These are phyloP conservation scores for Lophium mytilinum DNA, from an alignment of 495 filamentous ascomycete species.

Conservation along the genomic window DNA sequence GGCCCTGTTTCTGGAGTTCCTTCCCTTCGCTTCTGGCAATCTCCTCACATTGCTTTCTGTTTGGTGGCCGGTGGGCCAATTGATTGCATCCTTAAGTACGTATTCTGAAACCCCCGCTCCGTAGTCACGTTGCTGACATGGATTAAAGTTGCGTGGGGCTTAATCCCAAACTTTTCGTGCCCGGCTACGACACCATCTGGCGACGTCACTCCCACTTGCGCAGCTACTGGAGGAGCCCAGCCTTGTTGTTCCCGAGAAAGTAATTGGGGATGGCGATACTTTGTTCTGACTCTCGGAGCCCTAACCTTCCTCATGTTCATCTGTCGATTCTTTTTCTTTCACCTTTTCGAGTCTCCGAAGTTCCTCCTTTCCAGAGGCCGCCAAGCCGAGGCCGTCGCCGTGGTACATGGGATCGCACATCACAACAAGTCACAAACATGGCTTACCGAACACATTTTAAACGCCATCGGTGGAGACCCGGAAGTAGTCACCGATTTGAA, in stretches of 20 bases:
- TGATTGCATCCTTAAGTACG: not conserved
- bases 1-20: slow-evolving; percentile 48
- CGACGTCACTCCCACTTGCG: slow-evolving; percentile 17
- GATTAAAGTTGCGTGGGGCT: slow-evolving; percentile 35
- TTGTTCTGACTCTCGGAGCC: slow-evolving; percentile 47
- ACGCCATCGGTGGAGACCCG: not conserved
- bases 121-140: slow-evolving; percentile 30
- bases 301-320: slow-evolving; percentile 60
- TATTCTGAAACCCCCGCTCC: not conserved
- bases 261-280: slow-evolving; percentile 27
- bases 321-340: slow-evolving; percentile 58
- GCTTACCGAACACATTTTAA: slow-evolving; percentile 44
- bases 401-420: slow-evolving; percentile 51
- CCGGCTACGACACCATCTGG: not conserved
- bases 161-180: slow-evolving; percentile 33
- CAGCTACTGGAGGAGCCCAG: not conserved
- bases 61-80: slow-evolving; percentile 39
- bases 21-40: slow-evolving; percentile 40
- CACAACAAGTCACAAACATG: slow-evolving; percentile 55
- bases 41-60: slow-evolving; percentile 42
- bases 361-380: slow-evolving; percentile 58
- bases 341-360: slow-evolving; percentile 63
- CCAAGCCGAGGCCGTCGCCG: slow-evolving; percentile 53
- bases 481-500: not conserved
- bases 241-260: not conserved